phyloP scores from a whole-genome alignment of 352 stramenopile genomes.

The Globisporangium acanthophoron region DNA sequence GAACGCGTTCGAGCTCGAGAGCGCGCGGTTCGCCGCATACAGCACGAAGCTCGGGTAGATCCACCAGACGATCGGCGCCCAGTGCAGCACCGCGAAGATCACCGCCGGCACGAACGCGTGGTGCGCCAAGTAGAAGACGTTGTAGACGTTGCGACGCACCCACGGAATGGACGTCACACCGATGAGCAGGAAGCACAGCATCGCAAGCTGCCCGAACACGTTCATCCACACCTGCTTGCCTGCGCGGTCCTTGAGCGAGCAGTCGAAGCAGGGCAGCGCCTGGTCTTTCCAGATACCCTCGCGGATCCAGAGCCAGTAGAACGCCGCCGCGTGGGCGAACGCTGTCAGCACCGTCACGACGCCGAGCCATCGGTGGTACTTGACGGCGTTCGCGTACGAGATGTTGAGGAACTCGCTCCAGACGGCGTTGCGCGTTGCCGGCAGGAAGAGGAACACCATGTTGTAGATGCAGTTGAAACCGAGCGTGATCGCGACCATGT shows the following conservation, averaged over 20 bases:
- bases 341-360: conserved; percentile 19
- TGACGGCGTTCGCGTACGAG: conserved; percentile 29
- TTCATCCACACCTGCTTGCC: conserved; percentile 18
- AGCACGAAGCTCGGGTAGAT: conserved; percentile 31
- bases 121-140: conserved; percentile 23
- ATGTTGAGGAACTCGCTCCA: conserved; percentile 41
- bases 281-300: conserved; percentile 14
- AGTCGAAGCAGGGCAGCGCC: conserved; percentile 29
- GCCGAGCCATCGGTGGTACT: conserved; percentile 37
- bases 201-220: conserved; percentile 16
- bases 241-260: conserved; percentile 7
- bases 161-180: conserved; percentile 19
- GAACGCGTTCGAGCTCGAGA: conserved; percentile 17
- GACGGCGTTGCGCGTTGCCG: conserved; percentile 21
- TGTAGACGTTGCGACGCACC: conserved; percentile 25
- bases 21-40: conserved; percentile 13
- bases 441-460: conserved; percentile 30
- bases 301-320: conserved; percentile 18
- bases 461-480: conserved; percentile 31
- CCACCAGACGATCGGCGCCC: conserved; percentile 24
- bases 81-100: conserved; percentile 21
- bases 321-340: conserved; percentile 16
- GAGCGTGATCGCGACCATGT: conserved; percentile 13
- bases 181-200: conserved; percentile 23
- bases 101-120: conserved; percentile 21